Evolutionary conservation across 306 rosid genomes (phyloP).

Genomic region (Neltuma alba): DNA sequence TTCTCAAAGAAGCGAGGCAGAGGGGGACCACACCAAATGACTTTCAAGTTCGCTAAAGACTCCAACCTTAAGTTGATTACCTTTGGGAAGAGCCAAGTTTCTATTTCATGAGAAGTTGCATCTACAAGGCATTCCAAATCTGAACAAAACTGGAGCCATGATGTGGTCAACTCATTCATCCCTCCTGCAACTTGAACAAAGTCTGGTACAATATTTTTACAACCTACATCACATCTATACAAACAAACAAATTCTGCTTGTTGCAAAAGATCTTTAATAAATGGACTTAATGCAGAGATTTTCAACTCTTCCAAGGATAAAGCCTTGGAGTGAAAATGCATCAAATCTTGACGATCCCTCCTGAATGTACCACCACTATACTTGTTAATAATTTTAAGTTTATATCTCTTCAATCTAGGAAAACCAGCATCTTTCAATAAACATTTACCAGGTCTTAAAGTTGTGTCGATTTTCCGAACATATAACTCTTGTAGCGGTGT

Average conservation of each 20-base stretch:
- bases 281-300: not conserved
- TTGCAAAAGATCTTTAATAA: not conserved
- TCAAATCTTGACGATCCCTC: too few relatives aligned
- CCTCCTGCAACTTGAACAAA: not conserved
- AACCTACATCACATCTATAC: not conserved
- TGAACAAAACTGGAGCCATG: not conserved
- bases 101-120: not conserved
- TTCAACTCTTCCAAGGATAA: not conserved
- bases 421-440: not conserved
- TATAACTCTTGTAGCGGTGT: not conserved
- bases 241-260: conserved; percentile 1
- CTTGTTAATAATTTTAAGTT: too few relatives aligned
- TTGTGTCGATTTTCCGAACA: not conserved
- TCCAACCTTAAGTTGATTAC: not conserved
- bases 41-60: not conserved
- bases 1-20: not conserved
- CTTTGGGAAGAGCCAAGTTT: not conserved
- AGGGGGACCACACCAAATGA: conserved; percentile 9
- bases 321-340: not conserved
- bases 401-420: not conserved
- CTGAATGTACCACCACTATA: too few relatives aligned
- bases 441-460: not conserved
- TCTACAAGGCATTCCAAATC: conserved; percentile 4
- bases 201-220: conserved; percentile 14
- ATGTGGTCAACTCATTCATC: not conserved